Conservation (phyloP, 176 grass and related monocot species). For the Miscanthus lutarioriparius region DNA sequence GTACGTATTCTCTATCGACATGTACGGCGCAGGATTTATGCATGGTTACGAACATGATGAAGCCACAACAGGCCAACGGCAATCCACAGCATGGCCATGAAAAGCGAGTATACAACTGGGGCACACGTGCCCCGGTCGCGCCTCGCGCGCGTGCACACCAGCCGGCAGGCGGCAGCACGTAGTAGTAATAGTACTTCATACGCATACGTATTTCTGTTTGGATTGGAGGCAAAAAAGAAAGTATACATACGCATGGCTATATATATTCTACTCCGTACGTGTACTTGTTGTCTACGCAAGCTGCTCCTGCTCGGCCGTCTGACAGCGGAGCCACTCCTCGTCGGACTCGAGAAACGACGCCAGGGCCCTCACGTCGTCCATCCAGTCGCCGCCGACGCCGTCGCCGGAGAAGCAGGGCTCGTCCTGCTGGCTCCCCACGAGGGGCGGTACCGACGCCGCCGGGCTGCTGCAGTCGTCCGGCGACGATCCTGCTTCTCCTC, state of each 20-base stretch:
- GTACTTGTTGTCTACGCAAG: not conserved
- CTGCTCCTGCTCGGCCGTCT: not conserved
- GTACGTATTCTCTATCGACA: too few relatives aligned
- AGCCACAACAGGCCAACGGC: not conserved
- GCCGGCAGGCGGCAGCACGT: too few relatives aligned
- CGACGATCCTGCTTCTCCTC: not conserved
- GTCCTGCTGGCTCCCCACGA: not conserved
- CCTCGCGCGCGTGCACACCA: too few relatives aligned
- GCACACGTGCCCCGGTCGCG: too few relatives aligned
- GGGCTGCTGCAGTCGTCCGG: constrained; percentile 37
- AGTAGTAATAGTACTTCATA: not conserved
- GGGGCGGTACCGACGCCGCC: constrained; percentile 14
- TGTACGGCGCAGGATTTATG: not conserved
- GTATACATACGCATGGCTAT: not conserved
- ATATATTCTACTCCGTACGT: not conserved
- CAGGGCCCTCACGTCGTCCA: constrained; percentile 62
- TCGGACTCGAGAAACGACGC: constrained; percentile 64
- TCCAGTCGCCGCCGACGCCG: constrained; percentile 42
- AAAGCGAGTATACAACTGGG: too few relatives aligned
- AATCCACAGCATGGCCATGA: too few relatives aligned
- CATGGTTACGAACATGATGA: not conserved
- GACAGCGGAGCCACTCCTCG: constrained; percentile 50
- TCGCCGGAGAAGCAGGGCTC: constrained; percentile 30
- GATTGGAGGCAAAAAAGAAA: not conserved
- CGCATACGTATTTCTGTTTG: not conserved